A percentile compares a stretch with the other conserved stretches of the same genome.
These are phyloP conservation scores for Ogataea neopini DNA, from an alignment of 805 yeast genomes.

Conservation along the genomic window DNA sequence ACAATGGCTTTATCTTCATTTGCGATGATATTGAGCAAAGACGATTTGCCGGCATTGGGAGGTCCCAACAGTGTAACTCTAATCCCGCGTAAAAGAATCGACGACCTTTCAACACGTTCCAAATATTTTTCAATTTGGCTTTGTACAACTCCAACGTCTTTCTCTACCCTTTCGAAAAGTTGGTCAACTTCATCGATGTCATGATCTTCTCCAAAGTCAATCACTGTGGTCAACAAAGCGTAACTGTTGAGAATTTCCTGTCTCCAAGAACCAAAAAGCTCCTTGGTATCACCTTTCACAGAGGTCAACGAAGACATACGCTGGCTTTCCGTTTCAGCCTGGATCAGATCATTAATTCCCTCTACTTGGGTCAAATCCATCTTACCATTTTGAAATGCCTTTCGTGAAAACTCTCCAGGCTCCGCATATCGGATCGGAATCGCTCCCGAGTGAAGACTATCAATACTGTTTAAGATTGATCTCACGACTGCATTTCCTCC, in stretches of 20 bases:
- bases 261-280: constrained; percentile 66
- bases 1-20: constrained; percentile 87
- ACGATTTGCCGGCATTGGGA: constrained; percentile 96
- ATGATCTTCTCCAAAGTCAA: constrained; percentile 95
- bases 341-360: constrained; percentile 83
- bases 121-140: constrained; percentile 51
- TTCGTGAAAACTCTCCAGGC: constrained; percentile 86
- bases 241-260: constrained; percentile 58
- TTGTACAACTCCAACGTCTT: constrained; percentile 42
- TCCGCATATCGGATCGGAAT: constrained; percentile 74
- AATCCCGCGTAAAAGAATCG: constrained; percentile 70
- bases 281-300: constrained; percentile 66
- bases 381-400: constrained; percentile 83
- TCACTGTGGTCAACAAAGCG: constrained; percentile 81
- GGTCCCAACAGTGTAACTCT: constrained; percentile 78
- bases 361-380: constrained; percentile 89
- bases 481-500: constrained; percentile 88
- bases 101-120: constrained; percentile 52
- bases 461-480: constrained; percentile 66
- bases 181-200: constrained; percentile 66
- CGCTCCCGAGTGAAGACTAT: constrained; percentile 47
- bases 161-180: constrained; percentile 52
- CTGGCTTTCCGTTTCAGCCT: constrained; percentile 92
- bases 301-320: constrained; percentile 72
- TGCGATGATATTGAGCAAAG: constrained; percentile 74